Conservation (phyloP, 352 stramenopile species). For the Globisporangium acanthophoron region DNA sequence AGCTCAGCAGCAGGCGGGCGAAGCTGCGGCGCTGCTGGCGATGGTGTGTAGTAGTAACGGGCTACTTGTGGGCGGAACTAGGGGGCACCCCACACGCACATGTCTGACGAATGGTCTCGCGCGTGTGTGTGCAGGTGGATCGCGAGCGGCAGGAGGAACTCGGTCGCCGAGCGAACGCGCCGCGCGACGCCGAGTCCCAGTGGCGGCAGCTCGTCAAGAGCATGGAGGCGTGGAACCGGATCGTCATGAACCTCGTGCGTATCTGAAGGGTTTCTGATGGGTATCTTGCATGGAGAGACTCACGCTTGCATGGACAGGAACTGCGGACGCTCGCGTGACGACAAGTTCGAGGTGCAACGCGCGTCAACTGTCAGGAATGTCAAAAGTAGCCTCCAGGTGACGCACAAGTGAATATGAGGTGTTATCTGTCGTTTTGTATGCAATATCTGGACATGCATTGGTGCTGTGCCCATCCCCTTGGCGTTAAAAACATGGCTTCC, state of each 20-base stretch:
- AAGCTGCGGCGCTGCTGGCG: slow-evolving; percentile 29
- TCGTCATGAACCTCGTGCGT: slow-evolving; percentile 73
- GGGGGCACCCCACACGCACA: not conserved
- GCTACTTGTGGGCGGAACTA: not conserved
- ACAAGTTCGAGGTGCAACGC: not conserved
- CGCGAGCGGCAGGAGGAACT: slow-evolving; percentile 36
- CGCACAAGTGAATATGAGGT: too few species aligned
- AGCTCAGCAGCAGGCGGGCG: slow-evolving; percentile 12
- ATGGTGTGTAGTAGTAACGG: slow-evolving; percentile 31
- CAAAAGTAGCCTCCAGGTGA: not conserved
- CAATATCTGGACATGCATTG: too few species aligned
- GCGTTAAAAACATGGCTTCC: too few species aligned
- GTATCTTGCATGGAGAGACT: not conserved
- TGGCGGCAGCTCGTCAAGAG: slow-evolving; percentile 80
- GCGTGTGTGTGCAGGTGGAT: slow-evolving; percentile 22
- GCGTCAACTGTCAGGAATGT: not conserved
- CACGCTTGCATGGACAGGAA: not conserved
- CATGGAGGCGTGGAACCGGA: slow-evolving; percentile 85
- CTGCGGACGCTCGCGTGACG: not conserved
- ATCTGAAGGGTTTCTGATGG: too few species aligned
- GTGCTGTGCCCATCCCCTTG: too few species aligned
- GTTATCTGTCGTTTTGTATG: too few species aligned
- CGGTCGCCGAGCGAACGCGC: slow-evolving; percentile 9
- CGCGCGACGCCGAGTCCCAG: slow-evolving; percentile 43
- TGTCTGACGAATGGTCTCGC: too few species aligned